Evolutionary conservation across 2,329 filamentous ascomycete species (phyloP).

Genomic region (Parafenestella ontariensis): DNA sequence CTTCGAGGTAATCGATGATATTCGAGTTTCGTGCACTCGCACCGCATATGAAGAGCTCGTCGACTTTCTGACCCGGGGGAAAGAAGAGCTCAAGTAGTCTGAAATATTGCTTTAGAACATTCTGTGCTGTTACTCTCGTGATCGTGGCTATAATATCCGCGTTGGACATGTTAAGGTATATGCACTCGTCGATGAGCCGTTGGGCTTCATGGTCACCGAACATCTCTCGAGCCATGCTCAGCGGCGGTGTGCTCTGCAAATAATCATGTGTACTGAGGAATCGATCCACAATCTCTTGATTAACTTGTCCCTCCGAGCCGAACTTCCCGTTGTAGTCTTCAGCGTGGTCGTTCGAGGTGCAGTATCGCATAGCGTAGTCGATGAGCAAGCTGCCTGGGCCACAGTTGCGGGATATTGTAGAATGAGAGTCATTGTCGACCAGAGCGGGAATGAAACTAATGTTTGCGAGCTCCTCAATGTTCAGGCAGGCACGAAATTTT

Average conservation of each 20-base stretch:
- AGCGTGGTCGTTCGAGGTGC: conserved; percentile 58
- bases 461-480: conserved; percentile 68
- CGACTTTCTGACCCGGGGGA: conserved; percentile 49
- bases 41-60: conserved; percentile 68
- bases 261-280: conserved; percentile 59
- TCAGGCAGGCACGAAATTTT: conserved; percentile 66
- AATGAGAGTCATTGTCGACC: conserved; percentile 44
- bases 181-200: conserved; percentile 58
- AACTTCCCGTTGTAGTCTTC: conserved; percentile 62
- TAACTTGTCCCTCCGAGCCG: conserved; percentile 57
- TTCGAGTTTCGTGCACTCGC: conserved; percentile 66
- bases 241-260: conserved; percentile 59
- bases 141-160: conserved; percentile 65
- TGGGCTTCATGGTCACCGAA: conserved; percentile 65
- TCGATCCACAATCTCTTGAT: conserved; percentile 60
- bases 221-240: conserved; percentile 66
- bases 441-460: conserved; percentile 66
- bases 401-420: conserved; percentile 61
- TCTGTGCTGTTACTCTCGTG: conserved; percentile 65
- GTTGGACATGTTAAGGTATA: conserved; percentile 53
- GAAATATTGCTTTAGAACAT: conserved; percentile 60
- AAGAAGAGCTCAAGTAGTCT: conserved; percentile 55
- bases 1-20: conserved; percentile 61
- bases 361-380: conserved; percentile 63
- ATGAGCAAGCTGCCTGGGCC: conserved; percentile 65